phyloP scores from a whole-genome alignment of 805 yeast species.

The Peterozyma xylosa region DNA sequence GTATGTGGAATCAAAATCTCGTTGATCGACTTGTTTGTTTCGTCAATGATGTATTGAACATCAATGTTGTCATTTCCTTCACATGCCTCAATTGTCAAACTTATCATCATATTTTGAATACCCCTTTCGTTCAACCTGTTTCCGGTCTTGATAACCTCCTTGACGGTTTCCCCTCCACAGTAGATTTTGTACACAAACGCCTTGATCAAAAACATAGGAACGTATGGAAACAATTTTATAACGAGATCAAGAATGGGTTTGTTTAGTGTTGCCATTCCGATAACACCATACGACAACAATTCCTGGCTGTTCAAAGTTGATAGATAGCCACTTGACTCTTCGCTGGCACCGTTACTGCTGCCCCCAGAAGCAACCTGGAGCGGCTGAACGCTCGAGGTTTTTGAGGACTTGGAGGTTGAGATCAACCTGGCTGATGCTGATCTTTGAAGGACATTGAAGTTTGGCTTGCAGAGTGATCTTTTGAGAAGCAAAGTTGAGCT shows the following conservation, averaged over 20 bases:
- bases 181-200: slow-evolving; percentile 73
- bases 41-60: slow-evolving; percentile 49
- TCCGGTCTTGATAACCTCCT: slow-evolving; percentile 69
- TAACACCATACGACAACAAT: slow-evolving; percentile 55
- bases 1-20: slow-evolving; percentile 69
- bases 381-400: too few relatives aligned
- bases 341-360: too few relatives aligned
- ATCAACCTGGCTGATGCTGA: too few relatives aligned
- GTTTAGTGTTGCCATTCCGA: slow-evolving; percentile 63
- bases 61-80: slow-evolving; percentile 63
- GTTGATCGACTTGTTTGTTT: slow-evolving; percentile 60
- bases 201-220: slow-evolving; percentile 67
- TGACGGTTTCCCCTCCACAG: slow-evolving; percentile 81
- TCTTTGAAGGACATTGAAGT: too few relatives aligned
- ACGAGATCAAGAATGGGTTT: slow-evolving; percentile 54
- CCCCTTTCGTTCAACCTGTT: slow-evolving; percentile 60
- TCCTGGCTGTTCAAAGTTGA: slow-evolving; percentile 46
- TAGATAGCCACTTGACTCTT: slow-evolving; percentile 25
- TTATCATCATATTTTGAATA: slow-evolving; percentile 90
- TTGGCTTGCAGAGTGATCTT: too few relatives aligned
- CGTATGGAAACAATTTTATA: slow-evolving; percentile 61
- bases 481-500: too few relatives aligned
- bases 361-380: too few relatives aligned
- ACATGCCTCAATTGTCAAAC: slow-evolving; percentile 88
- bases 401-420: too few relatives aligned